These are phyloP conservation scores for Phytophthora melonis DNA, from an alignment of 352 stramenopile species.

Conservation along the genomic window DNA sequence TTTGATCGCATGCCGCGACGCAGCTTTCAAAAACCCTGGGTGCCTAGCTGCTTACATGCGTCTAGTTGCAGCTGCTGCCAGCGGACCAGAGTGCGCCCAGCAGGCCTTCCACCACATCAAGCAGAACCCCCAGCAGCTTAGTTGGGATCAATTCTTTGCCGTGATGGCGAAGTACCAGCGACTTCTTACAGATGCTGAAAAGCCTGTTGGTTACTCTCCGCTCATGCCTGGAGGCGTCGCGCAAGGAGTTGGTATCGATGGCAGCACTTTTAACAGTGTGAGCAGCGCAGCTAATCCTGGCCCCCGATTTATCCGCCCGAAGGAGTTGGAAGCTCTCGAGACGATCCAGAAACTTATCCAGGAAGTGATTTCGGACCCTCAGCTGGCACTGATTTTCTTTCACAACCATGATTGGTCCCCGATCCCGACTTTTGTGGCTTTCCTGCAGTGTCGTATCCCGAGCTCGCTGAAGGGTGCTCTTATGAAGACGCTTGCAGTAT, in stretches of 20 bases:
- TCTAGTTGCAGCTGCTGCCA: constrained; percentile 71
- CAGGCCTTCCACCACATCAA: constrained; percentile 89
- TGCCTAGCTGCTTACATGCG: constrained; percentile 82
- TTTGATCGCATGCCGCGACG: constrained; percentile 73
- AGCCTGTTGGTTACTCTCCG: constrained; percentile 46
- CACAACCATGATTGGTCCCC: constrained; percentile 89
- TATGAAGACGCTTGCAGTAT: constrained; percentile 86
- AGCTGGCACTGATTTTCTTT: constrained; percentile 86
- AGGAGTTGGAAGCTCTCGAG: constrained; percentile 86
- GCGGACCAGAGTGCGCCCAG: constrained; percentile 75
- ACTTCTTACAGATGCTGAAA: constrained; percentile 78
- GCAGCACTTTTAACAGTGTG: constrained; percentile 34
- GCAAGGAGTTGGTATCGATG: constrained; percentile 40
- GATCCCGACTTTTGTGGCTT: constrained; percentile 84
- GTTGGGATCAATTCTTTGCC: constrained; percentile 87
- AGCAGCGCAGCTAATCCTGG: constrained; percentile 43
- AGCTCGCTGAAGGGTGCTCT: constrained; percentile 86
- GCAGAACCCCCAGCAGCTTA: constrained; percentile 80
- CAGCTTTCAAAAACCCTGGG: constrained; percentile 78
- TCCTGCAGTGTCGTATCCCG: constrained; percentile 85
- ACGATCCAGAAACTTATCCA: constrained; percentile 85
- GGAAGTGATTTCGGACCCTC: constrained; percentile 73
- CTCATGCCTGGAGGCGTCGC: constrained; percentile 48
- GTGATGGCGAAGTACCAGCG: constrained; percentile 89
- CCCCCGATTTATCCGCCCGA: constrained; percentile 79